Evolutionary conservation across 2,329 filamentous ascomycete genomes (phyloP).

Genomic region (Stenocarpella maydis): DNA sequence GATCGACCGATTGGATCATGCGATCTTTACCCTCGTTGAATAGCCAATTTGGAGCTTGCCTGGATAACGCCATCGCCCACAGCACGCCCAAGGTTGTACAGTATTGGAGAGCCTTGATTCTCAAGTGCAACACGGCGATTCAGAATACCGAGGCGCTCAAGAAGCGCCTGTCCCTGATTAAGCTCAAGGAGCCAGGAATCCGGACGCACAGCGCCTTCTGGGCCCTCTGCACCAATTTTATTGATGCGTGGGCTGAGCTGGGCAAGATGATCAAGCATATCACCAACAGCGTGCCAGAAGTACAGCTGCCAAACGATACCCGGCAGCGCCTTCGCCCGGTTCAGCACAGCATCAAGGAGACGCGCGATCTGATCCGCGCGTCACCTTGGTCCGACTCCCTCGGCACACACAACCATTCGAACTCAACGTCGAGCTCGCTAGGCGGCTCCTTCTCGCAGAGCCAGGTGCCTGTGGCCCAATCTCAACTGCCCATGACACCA

Average conservation of each 20-base stretch:
- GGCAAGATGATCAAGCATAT: slow-evolving; percentile 65
- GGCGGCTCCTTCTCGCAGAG: slow-evolving; percentile 37
- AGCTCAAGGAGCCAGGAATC: slow-evolving; percentile 82
- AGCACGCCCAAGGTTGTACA: slow-evolving; percentile 66
- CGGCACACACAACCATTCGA: slow-evolving; percentile 43
- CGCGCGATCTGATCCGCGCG: slow-evolving; percentile 72
- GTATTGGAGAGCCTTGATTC: slow-evolving; percentile 75
- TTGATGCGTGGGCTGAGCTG: slow-evolving; percentile 74
- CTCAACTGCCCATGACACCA: slow-evolving; percentile 79
- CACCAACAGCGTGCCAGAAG: slow-evolving; percentile 52
- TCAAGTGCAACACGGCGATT: slow-evolving; percentile 74
- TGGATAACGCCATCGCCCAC: slow-evolving; percentile 69
- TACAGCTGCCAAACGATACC: slow-evolving; percentile 70
- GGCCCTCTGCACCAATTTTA: slow-evolving; percentile 78
- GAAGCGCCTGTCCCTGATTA: slow-evolving; percentile 77
- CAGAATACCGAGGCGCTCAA: slow-evolving; percentile 79
- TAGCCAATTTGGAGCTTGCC: slow-evolving; percentile 69
- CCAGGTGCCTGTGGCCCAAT: slow-evolving; percentile 32
- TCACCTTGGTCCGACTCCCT: slow-evolving; percentile 63
- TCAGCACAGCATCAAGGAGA: slow-evolving; percentile 84
- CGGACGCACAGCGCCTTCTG: slow-evolving; percentile 70
- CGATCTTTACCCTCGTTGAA: slow-evolving; percentile 75
- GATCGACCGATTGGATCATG: slow-evolving; percentile 77
- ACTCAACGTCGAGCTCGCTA: slow-evolving; percentile 46
- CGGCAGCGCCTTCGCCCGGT: slow-evolving; percentile 79